phyloP scores from a whole-genome alignment of 1,284 basidiomycete genomes.

The Rhodotorula sp. region DNA sequence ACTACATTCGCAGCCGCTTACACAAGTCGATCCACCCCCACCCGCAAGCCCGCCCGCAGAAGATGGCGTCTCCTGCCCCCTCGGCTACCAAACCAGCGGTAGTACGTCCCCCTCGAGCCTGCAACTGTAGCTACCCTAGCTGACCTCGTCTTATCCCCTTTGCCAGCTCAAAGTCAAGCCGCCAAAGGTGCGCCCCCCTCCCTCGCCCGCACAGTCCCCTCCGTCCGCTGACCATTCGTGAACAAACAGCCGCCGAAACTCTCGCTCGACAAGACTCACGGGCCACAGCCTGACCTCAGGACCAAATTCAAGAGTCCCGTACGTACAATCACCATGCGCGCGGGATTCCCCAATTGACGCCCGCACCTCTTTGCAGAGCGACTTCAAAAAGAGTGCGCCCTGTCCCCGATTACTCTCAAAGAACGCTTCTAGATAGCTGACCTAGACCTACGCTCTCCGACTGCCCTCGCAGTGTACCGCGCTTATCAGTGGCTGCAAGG shows the following conservation, averaged over 20 bases:
- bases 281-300: background rate
- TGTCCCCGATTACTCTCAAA: too few species aligned
- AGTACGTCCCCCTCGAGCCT: too few species aligned
- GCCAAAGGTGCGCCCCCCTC: too few species aligned
- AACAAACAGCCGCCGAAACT: constrained; percentile 8
- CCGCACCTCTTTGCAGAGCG: background rate
- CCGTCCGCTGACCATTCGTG: background rate
- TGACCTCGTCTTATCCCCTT: too few species aligned
- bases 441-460: background rate
- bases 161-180: too few species aligned
- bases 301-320: constrained; percentile 9
- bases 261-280: constrained; percentile 19
- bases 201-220: background rate
- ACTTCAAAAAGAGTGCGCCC: background rate
- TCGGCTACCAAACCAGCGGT: too few species aligned
- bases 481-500: constrained; percentile 26
- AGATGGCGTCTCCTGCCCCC: too few species aligned
- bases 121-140: too few species aligned
- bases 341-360: too few species aligned
- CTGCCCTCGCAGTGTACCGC: constrained; percentile 1
- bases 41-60: too few species aligned
- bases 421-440: background rate
- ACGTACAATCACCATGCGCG: background rate
- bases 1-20: background rate
- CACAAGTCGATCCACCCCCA: background rate